Base-by-base conservation (phyloP, 2,329 filamentous ascomycete genomes). In the Neurospora sp. region DNA sequence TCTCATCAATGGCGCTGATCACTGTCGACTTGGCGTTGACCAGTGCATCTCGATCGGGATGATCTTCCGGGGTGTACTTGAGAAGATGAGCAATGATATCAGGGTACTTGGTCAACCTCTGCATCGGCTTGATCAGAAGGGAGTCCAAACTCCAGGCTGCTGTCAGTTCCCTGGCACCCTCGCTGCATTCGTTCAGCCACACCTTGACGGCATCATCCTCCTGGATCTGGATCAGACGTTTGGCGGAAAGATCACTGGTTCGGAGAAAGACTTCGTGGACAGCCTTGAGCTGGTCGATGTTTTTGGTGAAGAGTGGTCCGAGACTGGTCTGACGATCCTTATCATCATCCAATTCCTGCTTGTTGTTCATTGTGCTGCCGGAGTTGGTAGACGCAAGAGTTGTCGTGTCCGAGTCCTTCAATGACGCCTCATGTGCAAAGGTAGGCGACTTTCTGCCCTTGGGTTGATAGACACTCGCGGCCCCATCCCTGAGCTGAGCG, bases 111-210 rank as follows among this genome's bases (percentile, higher is more conserved):
- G 95, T 90, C 72, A 98, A 90, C 67, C 96, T 89, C 80, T 99
- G 96, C 79, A 97, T 94, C 1, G 96, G 96, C 80, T 99, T 99
- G 77, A 99, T 95, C 23, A 99, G 86, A n/a, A 99, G 84, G 0
- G 96, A 97, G 79, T 97, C 94, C 72, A 99, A 81, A 79, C 97
- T 92, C 96, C 96, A 99, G 0, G 96, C 95, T 36, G 90, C 89
- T 0, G 96, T 99, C 73, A 99, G 86, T 78, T 97, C 96, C 75
- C 93, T 92, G 13, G 95, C 94, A 76, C 95, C 94, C 75, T 93
- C 90, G 76, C 96, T 93, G 80, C 96, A 99, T 79, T 97, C 95
- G 71, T 91, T 91, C 67, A 98, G 84, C 96, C 96, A 99, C 68
- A 97, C 91, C 84, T 82, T 90, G 78, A 84, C 91, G 74, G 87